Base-by-base conservation (phyloP, 352 stramenopile genomes). In the Pseudoperonospora humuli region DNA sequence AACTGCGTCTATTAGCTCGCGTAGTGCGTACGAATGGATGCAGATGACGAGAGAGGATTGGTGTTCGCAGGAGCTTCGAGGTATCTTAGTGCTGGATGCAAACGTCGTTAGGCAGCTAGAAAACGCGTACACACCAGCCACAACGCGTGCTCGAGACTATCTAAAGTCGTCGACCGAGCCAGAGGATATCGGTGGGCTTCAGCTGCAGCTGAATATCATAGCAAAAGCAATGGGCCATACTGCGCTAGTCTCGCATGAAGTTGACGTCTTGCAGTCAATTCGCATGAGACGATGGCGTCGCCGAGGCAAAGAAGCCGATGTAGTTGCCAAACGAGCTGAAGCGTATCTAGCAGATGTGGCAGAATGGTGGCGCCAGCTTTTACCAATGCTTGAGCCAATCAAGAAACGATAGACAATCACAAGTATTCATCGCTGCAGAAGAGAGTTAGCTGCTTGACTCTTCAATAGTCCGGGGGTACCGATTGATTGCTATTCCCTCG, bases 41-140 rank as follows among this genome's bases (percentile, higher is more conserved):
- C 44, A 53, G 9, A 81, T 84, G 67, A 70, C 51, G 5, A 48
- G 54, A 4, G 71, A 86, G 37, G 75, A 86, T 42, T 67, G 56
- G 54, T 3, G 24, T 19, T 53, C 71, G 0, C 59, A 68, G 15
- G 61, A 73, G 26, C 38, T 64, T 20, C 61, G 71, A 7, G 75
- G 71, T 2, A 13, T 76, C 2, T 40, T 86, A 20, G 46, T 69
- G 7, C 26, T 86, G 7, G 67, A 84, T 34, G 27, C 11, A 1
- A 74, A 56, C 11, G 43, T 56, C 3, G n/a, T 86, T 1, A 51
- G 7, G 14, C 56, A 60, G 2, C 21, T 80, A 4, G 45, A 60
- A 40, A 45, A 31, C 4, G 55, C 53, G 2, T 57, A 66, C 28
- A 38, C 20, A 15, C 34, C 39, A 20, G 61, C 49, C 4, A 61